Evolutionary conservation across 1,284 basidiomycete genomes (phyloP).

Genomic region (Heimioporus retisporus): DNA sequence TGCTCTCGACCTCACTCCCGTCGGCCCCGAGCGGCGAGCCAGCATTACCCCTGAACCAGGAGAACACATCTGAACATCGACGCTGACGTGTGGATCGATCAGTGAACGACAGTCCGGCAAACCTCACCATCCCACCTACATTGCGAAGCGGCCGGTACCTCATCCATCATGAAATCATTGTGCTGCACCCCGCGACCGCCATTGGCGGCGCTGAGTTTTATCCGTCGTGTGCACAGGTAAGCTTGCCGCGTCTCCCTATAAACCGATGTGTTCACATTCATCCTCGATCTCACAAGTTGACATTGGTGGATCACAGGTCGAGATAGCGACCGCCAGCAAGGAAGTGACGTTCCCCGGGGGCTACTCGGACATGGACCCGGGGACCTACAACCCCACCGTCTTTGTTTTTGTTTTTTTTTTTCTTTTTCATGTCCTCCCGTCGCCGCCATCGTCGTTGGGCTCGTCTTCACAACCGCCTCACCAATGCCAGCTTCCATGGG

Average conservation of each 20-base stretch:
- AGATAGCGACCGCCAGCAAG: conserved; percentile 52
- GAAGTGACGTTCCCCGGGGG: conserved; percentile 77
- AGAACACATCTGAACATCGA: neutral
- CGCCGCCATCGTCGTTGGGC: conserved; percentile 41
- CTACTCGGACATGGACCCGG: conserved; percentile 71
- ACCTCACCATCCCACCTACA: conserved; percentile 53
- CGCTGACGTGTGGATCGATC: conserved; percentile 12
- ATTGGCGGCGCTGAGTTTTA: conserved; percentile 64
- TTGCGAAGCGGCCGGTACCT: conserved; percentile 60
- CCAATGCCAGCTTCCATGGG: conserved; percentile 6
- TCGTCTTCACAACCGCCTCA: conserved; percentile 22
- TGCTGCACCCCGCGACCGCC: conserved; percentile 55
- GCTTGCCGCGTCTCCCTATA: neutral
- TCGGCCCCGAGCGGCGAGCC: too few relatives aligned
- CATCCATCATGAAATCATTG: conserved; percentile 63
- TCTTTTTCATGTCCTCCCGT: conserved; percentile 63
- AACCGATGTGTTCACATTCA: neutral
- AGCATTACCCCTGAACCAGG: too few relatives aligned
- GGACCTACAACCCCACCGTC: conserved; percentile 60
- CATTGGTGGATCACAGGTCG: conserved; percentile 62
- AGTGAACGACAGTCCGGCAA: conserved; percentile 42
- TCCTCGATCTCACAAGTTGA: conserved; percentile 54
- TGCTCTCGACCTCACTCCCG: too few relatives aligned
- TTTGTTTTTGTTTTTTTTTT: too few relatives aligned
- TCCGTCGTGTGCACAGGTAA: conserved; percentile 61